Conservation (phyloP, 345 rosid genomes). For the Ricinus communis region DNA sequence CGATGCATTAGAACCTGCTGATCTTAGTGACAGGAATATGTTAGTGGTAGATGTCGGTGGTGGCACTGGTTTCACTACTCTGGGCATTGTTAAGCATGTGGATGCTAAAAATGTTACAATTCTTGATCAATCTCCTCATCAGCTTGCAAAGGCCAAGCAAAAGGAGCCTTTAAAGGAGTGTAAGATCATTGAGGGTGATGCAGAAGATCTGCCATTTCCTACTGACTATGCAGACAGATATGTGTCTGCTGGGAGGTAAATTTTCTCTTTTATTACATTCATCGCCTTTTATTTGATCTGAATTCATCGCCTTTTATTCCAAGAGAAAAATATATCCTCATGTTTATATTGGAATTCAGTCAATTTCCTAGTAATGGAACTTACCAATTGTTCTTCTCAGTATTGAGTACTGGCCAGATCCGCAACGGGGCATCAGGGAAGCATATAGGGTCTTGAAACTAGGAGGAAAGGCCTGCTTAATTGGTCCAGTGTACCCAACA, state of each 20-base stretch:
- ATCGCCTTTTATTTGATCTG: not conserved
- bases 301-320: not conserved
- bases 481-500: slow-evolving; percentile 97
- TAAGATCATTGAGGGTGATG: slow-evolving; percentile 89
- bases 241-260: slow-evolving; percentile 94
- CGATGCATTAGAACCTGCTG: slow-evolving; percentile 96
- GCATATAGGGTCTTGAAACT: slow-evolving; percentile 92
- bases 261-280: not conserved
- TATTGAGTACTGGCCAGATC: slow-evolving; percentile 99
- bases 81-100: slow-evolving; percentile 92
- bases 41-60: slow-evolving; percentile 98
- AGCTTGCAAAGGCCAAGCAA: slow-evolving; percentile 91
- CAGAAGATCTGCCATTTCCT: slow-evolving; percentile 84
- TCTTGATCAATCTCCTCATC: slow-evolving; percentile 98
- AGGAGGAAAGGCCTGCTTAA: slow-evolving; percentile 89
- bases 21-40: slow-evolving; percentile 65
- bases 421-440: slow-evolving; percentile 93
- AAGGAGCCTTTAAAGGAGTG: slow-evolving; percentile 97
- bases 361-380: slow-evolving; percentile 1
- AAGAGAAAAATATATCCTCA: no score
- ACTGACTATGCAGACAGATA: slow-evolving; percentile 96
- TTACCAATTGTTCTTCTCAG: slow-evolving; percentile 37
- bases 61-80: slow-evolving; percentile 95
- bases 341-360: not conserved
- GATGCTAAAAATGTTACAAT: slow-evolving; percentile 95